Evolutionary conservation across 2,329 filamentous ascomycete species (phyloP).

Genomic region (Aspergillus glaucus): DNA sequence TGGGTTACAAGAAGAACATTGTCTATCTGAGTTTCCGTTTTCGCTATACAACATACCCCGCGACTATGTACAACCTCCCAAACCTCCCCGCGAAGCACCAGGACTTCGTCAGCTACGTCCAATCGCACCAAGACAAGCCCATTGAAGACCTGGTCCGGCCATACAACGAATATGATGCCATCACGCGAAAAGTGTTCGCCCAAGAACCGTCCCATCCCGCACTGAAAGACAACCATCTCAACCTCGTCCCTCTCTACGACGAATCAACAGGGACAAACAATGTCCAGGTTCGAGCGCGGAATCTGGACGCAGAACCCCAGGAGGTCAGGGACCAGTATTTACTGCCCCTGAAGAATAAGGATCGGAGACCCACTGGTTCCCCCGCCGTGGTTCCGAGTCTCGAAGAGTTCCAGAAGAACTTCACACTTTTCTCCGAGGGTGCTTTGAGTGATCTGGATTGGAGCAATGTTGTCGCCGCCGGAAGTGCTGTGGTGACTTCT

Average conservation of each 20-base stretch:
- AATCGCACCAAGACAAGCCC: slow-evolving; percentile 16
- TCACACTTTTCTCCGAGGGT: slow-evolving; percentile 74
- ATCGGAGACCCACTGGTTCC: slow-evolving; percentile 57
- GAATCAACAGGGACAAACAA: slow-evolving; percentile 13
- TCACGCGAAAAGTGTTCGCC: slow-evolving; percentile 32
- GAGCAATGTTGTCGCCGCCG: slow-evolving; percentile 74
- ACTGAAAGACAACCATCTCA: slow-evolving; percentile 24
- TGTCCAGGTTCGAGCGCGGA: slow-evolving; percentile 26
- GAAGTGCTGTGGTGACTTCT: slow-evolving; percentile 73
- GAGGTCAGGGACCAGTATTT: slow-evolving; percentile 29
- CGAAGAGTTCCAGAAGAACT: slow-evolving; percentile 69
- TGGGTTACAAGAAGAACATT: no score
- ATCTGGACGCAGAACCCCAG: slow-evolving; percentile 23
- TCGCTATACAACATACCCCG: not conserved
- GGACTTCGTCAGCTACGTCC: slow-evolving; percentile 22
- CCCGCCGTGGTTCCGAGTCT: slow-evolving; percentile 63
- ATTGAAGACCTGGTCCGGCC: slow-evolving; percentile 26
- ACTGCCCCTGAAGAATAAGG: slow-evolving; percentile 34
- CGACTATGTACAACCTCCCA: slow-evolving; percentile 12
- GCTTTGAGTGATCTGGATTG: slow-evolving; percentile 71
- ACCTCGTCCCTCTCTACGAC: slow-evolving; percentile 31
- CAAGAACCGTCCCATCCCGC: slow-evolving; percentile 30
- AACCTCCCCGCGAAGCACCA: slow-evolving; percentile 22
- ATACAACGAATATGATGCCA: slow-evolving; percentile 32
- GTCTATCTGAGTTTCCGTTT: no score